Base-by-base conservation (phyloP, 345 rosid species). In the Excoecaria cochinchinensis region DNA sequence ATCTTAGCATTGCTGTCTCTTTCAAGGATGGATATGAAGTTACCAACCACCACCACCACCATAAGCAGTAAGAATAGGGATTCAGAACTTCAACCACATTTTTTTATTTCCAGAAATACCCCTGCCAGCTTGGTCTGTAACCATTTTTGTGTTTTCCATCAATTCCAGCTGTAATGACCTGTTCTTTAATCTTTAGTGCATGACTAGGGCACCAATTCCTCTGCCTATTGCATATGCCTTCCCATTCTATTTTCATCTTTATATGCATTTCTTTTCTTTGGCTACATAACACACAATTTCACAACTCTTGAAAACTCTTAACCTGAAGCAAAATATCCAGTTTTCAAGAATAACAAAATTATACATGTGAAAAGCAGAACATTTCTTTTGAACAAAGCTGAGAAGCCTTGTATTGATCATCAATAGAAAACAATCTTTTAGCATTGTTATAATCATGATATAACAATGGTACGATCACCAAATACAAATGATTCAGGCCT, bases 111-210 rank as follows among this genome's bases (percentile, higher is more conserved):
- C 58, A 6, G 50, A 12, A 58, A 67, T 46, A 40, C 38, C 72
- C 48, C 7, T 63, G 78, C 40, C 72, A 67, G 64, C 74, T 58
- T 50, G 67, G 58, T 61, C 42, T 57, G 19, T 38, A 17, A 31
- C 65, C 65, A 39, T 21, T 71, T 71, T 72, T 24, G 5, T 66
- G 59, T 25, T 44, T 38, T 38, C 13, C 60, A 55, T 42, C 57
- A 57, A 25, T 38, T 73, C 77, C 61, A 56, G 77, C 46, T 74
- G 66, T 66, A 17, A 55, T 74, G 71, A 74, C 55, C 65, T 74
- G 77, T 63, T 51, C 22, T 50, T 64, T 73, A 25, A 19, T 55
- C 31, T 31, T 31, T 31, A 31, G 31, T 31, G 31, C 2, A 31
- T 31, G 31, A 31, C 31, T 31, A 31, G 31, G 31, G 15, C 24